These are phyloP conservation scores for Thermothelomyces thermophilus DNA, from an alignment of 2,329 filamentous ascomycete genomes.

Conservation along the genomic window DNA sequence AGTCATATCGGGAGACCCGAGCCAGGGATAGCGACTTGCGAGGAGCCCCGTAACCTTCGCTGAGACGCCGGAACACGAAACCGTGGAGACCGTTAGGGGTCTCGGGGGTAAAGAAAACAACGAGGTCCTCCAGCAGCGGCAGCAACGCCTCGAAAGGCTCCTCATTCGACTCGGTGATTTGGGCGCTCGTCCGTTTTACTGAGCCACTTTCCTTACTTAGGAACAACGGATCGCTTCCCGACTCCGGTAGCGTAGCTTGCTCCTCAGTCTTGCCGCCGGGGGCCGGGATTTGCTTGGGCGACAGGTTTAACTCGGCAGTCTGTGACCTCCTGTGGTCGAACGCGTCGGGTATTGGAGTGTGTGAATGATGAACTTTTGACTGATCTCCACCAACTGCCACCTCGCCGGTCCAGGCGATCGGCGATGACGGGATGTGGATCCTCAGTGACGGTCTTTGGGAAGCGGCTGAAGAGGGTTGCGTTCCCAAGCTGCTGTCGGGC, in stretches of 20 bases:
- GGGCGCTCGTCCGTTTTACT: not conserved
- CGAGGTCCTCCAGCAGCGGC: conserved; percentile 48
- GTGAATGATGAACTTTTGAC: not conserved
- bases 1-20: not conserved
- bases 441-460: conserved; percentile 11
- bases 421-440: conserved; percentile 17
- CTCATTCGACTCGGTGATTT: conserved; percentile 6
- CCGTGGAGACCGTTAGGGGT: conserved; percentile 38
- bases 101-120: conserved; percentile 47
- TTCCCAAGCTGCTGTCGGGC: not conserved
- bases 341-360: not conserved
- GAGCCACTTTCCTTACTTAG: not conserved
- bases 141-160: conserved; percentile 39
- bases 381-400: not conserved
- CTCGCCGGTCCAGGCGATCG: conserved; percentile 15
- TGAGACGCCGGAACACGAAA: conserved; percentile 42
- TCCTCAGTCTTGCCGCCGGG: not conserved
- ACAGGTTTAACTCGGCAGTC: conserved; percentile 9
- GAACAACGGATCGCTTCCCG: not conserved
- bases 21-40: not conserved
- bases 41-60: conserved; percentile 30
- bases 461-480: conserved; percentile 1
- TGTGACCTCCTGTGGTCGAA: not conserved
- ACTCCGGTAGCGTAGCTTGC: too few species aligned
- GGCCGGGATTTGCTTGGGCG: not conserved